Base-by-base conservation (phyloP, 1,139 yeast species). In the Pichia terricola region DNA sequence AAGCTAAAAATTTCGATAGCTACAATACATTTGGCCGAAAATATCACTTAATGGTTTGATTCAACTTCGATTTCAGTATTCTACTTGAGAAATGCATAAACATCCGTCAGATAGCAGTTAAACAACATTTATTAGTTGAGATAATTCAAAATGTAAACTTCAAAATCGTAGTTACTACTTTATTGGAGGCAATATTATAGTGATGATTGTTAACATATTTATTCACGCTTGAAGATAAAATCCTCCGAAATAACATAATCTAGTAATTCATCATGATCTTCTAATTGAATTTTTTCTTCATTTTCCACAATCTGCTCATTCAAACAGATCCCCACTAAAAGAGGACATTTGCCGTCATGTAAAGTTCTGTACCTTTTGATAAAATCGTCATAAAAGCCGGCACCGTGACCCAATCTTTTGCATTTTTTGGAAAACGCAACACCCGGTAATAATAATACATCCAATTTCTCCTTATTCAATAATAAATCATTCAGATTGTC, bases 351-450 rank as follows among this genome's bases (percentile, higher is more conserved):
- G 26, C 47, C 53, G 1, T 45, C 41, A 7, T 47, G 53, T 47
- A 64, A 61, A 52, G 59, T 62, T n/a, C 55, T 42, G 55, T 79
- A 79, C 38, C 79, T 65, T 35, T 67, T 64, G 35, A 87, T 69
- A 58, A 77, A 89, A 52, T 81, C 86, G 60, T 91, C 97, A 61
- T 91, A 91, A 61, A 75, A 88, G 0, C 96, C 98, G 9, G 81
- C 94, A 1, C 98, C 98, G 60, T 88, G 95, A 0, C 97, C 98
- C 44, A 91, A 61, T 46, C 98, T 63, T 33, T 69, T 65, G 41
- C 80, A 76, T 8, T 48, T 56, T 7, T 48, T 53, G 3, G 82
- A 71, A 59, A 86, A 89, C 1, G 87, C 96, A 1, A 91, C 81
- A 0, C 95, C 97, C 0, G 97, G 98, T 0, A 91, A 68, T 2